Conservation (phyloP, 2,329 filamentous ascomycete species). For the Colletotrichum nymphaeae region DNA sequence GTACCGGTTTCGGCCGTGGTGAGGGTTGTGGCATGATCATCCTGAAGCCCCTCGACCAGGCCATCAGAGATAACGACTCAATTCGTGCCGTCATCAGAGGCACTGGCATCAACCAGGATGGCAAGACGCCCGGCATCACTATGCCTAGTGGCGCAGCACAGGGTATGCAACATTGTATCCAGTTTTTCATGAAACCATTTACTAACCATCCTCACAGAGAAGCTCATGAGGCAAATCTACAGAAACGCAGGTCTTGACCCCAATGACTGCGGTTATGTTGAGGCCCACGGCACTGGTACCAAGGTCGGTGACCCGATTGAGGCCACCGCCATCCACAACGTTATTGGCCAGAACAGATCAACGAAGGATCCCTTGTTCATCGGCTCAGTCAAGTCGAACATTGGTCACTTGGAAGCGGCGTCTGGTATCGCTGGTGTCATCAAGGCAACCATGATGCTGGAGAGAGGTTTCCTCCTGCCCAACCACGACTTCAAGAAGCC, state of each 20-base stretch:
- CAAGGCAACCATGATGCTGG: constrained; percentile 63
- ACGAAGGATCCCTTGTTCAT: constrained; percentile 51
- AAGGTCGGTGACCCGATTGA: constrained; percentile 67
- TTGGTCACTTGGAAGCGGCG: constrained; percentile 64
- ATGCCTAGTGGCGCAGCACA: constrained; percentile 65
- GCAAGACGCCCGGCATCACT: constrained; percentile 66
- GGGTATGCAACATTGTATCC: constrained; percentile 23
- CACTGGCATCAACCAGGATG: constrained; percentile 67
- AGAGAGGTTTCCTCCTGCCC: constrained; percentile 61
- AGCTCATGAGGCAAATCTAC: constrained; percentile 54
- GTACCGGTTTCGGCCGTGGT: constrained; percentile 67
- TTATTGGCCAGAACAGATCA: constrained; percentile 48
- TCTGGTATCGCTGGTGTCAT: constrained; percentile 64
- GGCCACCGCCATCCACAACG: constrained; percentile 57
- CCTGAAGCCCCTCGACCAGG: constrained; percentile 67
- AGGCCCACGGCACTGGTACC: constrained; percentile 69
- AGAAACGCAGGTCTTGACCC: constrained; percentile 41
- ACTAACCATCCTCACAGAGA: constrained; percentile 44
- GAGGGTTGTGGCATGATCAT: constrained; percentile 68
- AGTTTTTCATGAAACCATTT: neutral
- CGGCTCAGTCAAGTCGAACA: constrained; percentile 62
- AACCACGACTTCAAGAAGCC: constrained; percentile 62
- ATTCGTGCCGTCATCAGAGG: constrained; percentile 63
- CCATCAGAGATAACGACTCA: constrained; percentile 65
- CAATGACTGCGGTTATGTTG: constrained; percentile 48